phyloP scores from a whole-genome alignment of 169 alveolate species.

The Besnoitia besnoiti region DNA sequence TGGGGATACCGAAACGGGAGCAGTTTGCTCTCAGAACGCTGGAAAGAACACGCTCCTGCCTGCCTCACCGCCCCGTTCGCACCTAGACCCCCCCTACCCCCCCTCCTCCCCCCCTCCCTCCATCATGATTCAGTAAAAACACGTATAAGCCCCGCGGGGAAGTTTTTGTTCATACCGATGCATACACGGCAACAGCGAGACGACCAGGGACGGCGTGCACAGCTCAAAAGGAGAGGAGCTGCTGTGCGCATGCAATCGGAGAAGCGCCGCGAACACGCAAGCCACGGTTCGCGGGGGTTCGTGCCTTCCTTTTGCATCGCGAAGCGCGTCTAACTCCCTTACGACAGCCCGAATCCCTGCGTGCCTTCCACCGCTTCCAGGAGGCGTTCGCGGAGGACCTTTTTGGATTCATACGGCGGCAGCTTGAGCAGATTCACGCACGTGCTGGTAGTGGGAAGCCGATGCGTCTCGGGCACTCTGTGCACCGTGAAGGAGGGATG shows the following conservation, averaged over 20 bases:
- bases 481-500: slow-evolving; percentile 94
- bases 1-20: too few relatives aligned
- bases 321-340: not conserved
- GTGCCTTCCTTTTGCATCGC: too few relatives aligned
- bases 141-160: too few relatives aligned
- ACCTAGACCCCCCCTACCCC: too few relatives aligned
- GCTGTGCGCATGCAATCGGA: not conserved
- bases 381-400: slow-evolving; percentile 82
- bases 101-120: too few relatives aligned
- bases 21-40: too few relatives aligned
- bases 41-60: too few relatives aligned
- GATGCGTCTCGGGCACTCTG: slow-evolving; percentile 83
- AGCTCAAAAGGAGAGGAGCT: not conserved
- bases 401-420: slow-evolving; percentile 91
- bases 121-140: too few relatives aligned
- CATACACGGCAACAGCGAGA: not conserved
- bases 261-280: not conserved
- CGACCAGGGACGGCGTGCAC: not conserved
- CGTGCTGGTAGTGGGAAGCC: slow-evolving; percentile 94
- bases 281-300: not conserved
- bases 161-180: too few relatives aligned
- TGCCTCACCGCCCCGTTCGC: too few relatives aligned
- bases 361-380: slow-evolving; percentile 88
- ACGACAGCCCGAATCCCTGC: slow-evolving; percentile 89
- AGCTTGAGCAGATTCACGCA: slow-evolving; percentile 95